Evolutionary conservation across 164 flowering plant genomes (phyloP).

Genomic region (Platanus orientalis): DNA sequence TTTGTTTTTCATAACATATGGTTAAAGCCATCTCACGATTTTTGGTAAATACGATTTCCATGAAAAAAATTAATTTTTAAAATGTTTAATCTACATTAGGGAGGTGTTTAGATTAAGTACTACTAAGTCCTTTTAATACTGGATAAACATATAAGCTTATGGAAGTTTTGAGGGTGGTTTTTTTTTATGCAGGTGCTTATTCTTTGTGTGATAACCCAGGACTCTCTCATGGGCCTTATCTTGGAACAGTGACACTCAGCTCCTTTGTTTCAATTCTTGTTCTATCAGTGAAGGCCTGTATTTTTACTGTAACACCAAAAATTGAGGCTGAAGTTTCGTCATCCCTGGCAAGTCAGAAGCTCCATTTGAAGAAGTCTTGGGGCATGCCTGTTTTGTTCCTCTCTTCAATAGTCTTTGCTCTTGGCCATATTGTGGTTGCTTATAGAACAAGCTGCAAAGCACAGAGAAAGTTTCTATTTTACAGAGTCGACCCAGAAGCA

Average conservation of each 20-base stretch:
- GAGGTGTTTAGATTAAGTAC: too few relatives aligned
- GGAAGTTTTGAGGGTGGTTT: background rate
- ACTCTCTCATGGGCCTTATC: constrained; percentile 86
- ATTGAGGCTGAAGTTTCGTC: constrained; percentile 64
- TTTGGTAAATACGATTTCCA: too few relatives aligned
- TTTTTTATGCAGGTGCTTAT: constrained; percentile 56
- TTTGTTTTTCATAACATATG: too few relatives aligned
- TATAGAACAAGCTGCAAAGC: constrained; percentile 91
- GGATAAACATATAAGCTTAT: background rate
- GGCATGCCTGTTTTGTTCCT: constrained; percentile 95
- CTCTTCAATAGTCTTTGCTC: constrained; percentile 89
- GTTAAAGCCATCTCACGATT: too few relatives aligned
- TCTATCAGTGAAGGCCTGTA: constrained; percentile 80
- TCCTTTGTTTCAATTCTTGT: constrained; percentile 65
- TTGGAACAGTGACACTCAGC: constrained; percentile 74
- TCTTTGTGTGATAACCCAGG: constrained; percentile 73
- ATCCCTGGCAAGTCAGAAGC: constrained; percentile 54
- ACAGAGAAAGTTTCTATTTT: constrained; percentile 73
- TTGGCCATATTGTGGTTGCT: constrained; percentile 89
- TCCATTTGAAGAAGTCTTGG: constrained; percentile 94
- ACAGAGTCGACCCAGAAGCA: constrained; percentile 84
- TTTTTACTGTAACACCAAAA: constrained; percentile 60
- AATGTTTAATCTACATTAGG: too few relatives aligned
- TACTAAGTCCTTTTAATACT: too few relatives aligned
- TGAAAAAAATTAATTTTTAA: too few relatives aligned